These are phyloP conservation scores for Kwoniella sp. DNA, from an alignment of 768 basidiomycete species.

Conservation along the genomic window DNA sequence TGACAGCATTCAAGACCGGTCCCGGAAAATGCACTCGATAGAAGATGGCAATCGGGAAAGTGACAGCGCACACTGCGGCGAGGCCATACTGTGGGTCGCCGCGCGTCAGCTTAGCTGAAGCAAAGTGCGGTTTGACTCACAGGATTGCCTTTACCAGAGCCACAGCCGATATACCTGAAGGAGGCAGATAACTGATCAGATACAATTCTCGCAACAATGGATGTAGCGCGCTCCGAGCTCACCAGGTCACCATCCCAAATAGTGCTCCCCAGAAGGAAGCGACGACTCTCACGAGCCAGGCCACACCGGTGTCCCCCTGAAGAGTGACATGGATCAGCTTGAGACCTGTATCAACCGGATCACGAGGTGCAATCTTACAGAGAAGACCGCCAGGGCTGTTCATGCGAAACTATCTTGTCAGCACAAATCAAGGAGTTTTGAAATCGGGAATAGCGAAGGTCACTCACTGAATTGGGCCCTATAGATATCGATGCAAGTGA, in stretches of 20 bases:
- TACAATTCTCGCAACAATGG: neutral
- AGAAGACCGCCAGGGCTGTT: conserved; percentile 45
- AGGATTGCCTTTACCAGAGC: conserved; percentile 38
- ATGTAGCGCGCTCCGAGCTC: no score
- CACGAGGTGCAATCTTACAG: conserved; percentile 38
- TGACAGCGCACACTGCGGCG: conserved; percentile 68
- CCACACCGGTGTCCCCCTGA: conserved; percentile 49
- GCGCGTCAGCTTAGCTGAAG: no score
- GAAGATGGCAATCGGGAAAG: conserved; percentile 73
- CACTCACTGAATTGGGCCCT: conserved; percentile 47
- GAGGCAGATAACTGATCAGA: neutral
- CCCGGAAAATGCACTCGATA: conserved; percentile 74
- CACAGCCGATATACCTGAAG: conserved; percentile 44
- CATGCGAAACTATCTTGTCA: conserved; percentile 3
- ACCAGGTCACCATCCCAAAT: conserved; percentile 50
- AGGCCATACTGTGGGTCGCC: conserved; percentile 63
- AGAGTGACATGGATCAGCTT: neutral
- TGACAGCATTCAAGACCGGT: conserved; percentile 69
- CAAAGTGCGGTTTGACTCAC: conserved; percentile 15
- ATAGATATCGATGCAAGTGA: neutral
- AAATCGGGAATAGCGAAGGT: no score
- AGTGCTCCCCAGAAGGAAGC: conserved; percentile 52
- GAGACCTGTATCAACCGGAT: no score
- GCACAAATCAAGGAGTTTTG: neutral
- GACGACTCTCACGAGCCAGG: conserved; percentile 43